Evolutionary conservation across 768 basidiomycete species (phyloP), one percentile per base, ranked within the genome.

Genomic region (Exsudoporus frostii): DNA sequence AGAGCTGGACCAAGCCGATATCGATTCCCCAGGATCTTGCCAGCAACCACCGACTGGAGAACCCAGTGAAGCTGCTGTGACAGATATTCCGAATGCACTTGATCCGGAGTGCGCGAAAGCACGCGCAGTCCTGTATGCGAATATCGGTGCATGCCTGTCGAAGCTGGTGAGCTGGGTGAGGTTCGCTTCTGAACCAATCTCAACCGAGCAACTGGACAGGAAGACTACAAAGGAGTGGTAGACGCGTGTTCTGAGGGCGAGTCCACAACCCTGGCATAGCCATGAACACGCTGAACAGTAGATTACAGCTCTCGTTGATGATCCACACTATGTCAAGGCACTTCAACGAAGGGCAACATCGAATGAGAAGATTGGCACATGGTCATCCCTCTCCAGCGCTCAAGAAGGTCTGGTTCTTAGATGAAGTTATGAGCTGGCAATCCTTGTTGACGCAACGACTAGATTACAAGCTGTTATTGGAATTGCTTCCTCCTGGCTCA

Each of bases 311-410:
- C 76, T 99, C n/a, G 70, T 77, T 30, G 90, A 98, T 62, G 90
- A 97, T 62, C 88, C 93, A 11, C 67, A 72, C 20, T 96, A 98
- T 65, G 68, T 88, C 59, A 98, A 96, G 71, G 95, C 88, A 1
- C 74, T 97, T 7, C 90, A 92, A 65, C 76, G 97, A 60, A 83
- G 97, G n/a, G 94, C 94, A 13, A 65, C 79, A 20, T 90, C 90
- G 7, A 96, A 93, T 65, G 92, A 94, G 56, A 73, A 77, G 39
- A 72, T 98, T 25, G 76, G 78, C 54, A 83, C 88, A 10, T 98
- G 95, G 95, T 79, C 90, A 8, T 86, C 90, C 7, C 76, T 98
- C 9, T 77, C 82, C 7, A 76, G 85, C 24, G 91, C 91, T 11
- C 84, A 93, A 74, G 88, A 92, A 78, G 96, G 96, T 92, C 29